Conservation (phyloP, 116 monocot genomes). For the Cymodocea nodosa region DNA sequence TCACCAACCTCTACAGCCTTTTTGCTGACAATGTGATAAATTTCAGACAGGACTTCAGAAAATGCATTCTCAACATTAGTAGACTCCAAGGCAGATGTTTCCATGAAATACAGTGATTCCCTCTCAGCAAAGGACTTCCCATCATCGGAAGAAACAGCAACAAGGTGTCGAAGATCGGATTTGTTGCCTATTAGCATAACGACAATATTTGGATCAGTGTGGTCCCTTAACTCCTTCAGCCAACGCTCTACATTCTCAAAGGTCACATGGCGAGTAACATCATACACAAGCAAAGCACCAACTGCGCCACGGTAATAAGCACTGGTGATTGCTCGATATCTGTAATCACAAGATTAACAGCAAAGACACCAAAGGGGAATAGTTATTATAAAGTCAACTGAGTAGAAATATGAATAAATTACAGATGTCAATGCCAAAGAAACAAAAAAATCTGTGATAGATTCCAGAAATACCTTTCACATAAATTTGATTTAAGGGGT, state of each 20-base stretch:
- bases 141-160: no score
- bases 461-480: no score
- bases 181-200: slow-evolving; percentile 69
- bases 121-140: slow-evolving; percentile 1
- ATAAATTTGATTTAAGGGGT: no score
- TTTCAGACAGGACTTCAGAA: neutral
- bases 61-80: slow-evolving; percentile 3
- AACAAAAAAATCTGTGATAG: no score
- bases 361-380: no score
- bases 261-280: slow-evolving; percentile 48
- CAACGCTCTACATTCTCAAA: slow-evolving; percentile 53
- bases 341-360: slow-evolving; percentile 2
- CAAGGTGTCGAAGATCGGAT: slow-evolving; percentile 51
- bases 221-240: slow-evolving; percentile 50
- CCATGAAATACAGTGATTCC: slow-evolving; percentile 3
- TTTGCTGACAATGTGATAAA: slow-evolving; percentile 5
- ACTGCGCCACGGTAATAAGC: slow-evolving; percentile 72
- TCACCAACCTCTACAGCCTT: neutral
- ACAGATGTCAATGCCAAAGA: no score
- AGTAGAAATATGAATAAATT: no score
- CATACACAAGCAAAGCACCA: slow-evolving; percentile 58
- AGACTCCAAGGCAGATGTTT: slow-evolving; percentile 5
- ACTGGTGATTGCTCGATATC: slow-evolving; percentile 71
- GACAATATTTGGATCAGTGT: slow-evolving; percentile 59
- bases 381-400: no score